Evolutionary conservation across 2,329 filamentous ascomycete species (phyloP).

Genomic region (Thielaviopsis musarum): DNA sequence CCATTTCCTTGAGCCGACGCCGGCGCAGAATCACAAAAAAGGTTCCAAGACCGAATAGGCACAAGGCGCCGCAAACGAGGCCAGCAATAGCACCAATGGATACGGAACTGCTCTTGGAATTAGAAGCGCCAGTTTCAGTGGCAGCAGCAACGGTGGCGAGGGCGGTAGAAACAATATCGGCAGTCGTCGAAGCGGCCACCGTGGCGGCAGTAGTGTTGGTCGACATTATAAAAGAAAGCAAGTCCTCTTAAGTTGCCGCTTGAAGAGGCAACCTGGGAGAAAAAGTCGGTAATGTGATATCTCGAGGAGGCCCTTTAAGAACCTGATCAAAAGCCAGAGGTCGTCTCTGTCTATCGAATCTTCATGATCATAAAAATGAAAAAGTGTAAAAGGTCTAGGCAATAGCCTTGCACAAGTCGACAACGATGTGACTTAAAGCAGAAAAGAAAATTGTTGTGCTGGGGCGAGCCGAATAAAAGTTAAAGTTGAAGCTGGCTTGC

Average conservation of each 20-base stretch:
- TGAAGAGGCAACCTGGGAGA: background rate
- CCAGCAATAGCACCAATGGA: constrained; percentile 5
- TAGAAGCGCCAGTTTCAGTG: background rate
- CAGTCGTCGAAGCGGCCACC: background rate
- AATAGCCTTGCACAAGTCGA: background rate
- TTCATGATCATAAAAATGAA: background rate
- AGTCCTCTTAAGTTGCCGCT: background rate
- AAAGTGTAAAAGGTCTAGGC: background rate
- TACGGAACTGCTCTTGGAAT: background rate
- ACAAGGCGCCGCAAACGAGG: constrained; percentile 3
- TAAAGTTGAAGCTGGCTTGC: background rate
- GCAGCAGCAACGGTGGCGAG: background rate
- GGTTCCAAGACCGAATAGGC: constrained; percentile 6
- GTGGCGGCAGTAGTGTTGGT: background rate
- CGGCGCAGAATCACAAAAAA: constrained; percentile 9
- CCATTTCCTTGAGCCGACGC: constrained; percentile 6
- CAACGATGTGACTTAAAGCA: background rate
- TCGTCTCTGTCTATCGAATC: background rate
- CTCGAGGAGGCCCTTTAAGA: background rate
- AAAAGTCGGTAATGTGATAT: background rate
- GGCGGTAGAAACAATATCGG: background rate
- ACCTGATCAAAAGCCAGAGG: background rate
- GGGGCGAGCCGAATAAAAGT: too few relatives aligned
- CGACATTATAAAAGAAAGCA: background rate
- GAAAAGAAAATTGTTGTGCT: too few relatives aligned